Conservation (phyloP, 1,284 basidiomycete species). For the Pulchroboletus neoregius region DNA sequence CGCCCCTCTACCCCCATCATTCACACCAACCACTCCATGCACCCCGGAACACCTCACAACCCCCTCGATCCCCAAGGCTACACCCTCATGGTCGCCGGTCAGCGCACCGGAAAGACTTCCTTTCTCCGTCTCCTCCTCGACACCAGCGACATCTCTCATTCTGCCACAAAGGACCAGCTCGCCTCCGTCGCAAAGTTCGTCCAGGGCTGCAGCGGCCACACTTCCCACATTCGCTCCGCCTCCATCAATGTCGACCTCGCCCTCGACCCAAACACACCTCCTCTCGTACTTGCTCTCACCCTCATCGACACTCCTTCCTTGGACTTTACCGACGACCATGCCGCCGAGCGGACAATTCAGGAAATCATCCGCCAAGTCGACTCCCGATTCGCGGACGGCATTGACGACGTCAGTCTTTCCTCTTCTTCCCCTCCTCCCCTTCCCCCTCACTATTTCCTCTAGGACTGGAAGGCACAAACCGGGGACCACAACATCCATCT, state of each 20-base stretch:
- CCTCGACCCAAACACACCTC: slow-evolving; percentile 41
- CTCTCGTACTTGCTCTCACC: slow-evolving; percentile 54
- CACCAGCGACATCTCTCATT: slow-evolving; percentile 58
- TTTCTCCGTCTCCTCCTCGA: slow-evolving; percentile 76
- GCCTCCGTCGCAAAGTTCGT: slow-evolving; percentile 72
- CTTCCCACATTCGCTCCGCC: slow-evolving; percentile 60
- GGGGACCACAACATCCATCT: slow-evolving; percentile 76
- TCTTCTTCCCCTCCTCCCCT: slow-evolving; percentile 9
- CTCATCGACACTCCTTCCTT: slow-evolving; percentile 77
- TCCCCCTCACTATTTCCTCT: slow-evolving; percentile 14
- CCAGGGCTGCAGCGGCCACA: slow-evolving; percentile 63
- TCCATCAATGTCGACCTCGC: slow-evolving; percentile 64
- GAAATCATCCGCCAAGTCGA: slow-evolving; percentile 69
- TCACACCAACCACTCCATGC: slow-evolving; percentile 22
- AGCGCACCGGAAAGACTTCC: slow-evolving; percentile 74
- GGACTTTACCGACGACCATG: slow-evolving; percentile 58
- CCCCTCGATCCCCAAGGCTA: slow-evolving; percentile 40
- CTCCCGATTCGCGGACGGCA: slow-evolving; percentile 57
- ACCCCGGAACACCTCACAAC: slow-evolving; percentile 26
- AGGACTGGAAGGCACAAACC: slow-evolving; percentile 64
- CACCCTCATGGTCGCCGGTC: slow-evolving; percentile 73
- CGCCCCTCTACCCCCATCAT: slow-evolving; percentile 26
- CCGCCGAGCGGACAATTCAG: slow-evolving; percentile 52
- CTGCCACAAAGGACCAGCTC: slow-evolving; percentile 63
- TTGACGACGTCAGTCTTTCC: slow-evolving; percentile 61